Conservation (phyloP, 2,329 filamentous ascomycete species). For the Venturia oleaginea region DNA sequence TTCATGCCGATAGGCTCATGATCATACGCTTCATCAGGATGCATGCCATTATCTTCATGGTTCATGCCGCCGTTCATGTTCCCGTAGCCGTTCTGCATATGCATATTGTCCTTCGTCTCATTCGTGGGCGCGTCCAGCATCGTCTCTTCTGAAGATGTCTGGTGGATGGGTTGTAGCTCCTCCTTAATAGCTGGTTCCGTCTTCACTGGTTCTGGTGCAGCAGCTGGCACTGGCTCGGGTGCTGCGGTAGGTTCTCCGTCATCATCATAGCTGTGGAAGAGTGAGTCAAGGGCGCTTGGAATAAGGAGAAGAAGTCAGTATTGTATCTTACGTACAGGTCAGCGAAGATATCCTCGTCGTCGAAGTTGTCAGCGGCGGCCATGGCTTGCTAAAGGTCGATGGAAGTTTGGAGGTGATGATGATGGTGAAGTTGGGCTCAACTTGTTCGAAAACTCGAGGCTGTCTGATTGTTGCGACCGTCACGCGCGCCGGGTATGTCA, state of each 20-base stretch:
- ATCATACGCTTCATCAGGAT: slow-evolving; percentile 31
- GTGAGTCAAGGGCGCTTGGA: not conserved
- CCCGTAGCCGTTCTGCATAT: slow-evolving; percentile 24
- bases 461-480: not conserved
- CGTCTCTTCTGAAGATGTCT: slow-evolving; percentile 8
- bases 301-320: slow-evolving; percentile 23
- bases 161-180: not conserved
- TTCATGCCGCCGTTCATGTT: slow-evolving; percentile 23
- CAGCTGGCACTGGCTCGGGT: slow-evolving; percentile 13
- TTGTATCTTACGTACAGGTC: slow-evolving; percentile 73
- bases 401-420: not conserved
- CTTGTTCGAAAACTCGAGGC: not conserved
- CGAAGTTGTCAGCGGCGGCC: slow-evolving; percentile 73
- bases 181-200: slow-evolving; percentile 5
- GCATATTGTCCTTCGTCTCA: slow-evolving; percentile 15
- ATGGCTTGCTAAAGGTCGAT: slow-evolving; percentile 36
- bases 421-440: slow-evolving; percentile 13
- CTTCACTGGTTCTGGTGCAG: slow-evolving; percentile 17
- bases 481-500: not conserved
- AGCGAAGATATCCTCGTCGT: slow-evolving; percentile 92
- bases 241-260: slow-evolving; percentile 21
- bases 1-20: slow-evolving; percentile 60
- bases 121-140: not conserved
- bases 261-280: slow-evolving; percentile 26
- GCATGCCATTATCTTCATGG: slow-evolving; percentile 21